Base-by-base conservation (phyloP, 1,139 yeast species). In the Hansenula anomala region DNA sequence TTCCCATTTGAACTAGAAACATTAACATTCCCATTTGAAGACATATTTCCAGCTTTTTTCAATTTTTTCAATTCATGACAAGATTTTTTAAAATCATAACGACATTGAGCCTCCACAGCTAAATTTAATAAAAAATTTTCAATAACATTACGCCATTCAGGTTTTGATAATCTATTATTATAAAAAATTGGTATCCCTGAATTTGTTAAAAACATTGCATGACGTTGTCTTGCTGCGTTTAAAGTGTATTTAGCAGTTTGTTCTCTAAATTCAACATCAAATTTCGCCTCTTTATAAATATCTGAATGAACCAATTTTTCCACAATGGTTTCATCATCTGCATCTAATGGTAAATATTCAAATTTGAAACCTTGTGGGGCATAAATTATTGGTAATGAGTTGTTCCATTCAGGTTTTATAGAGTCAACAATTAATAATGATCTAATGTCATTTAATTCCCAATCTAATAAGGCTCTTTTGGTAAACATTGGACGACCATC, bases 41-140 rank as follows among this genome's bases (percentile, higher is more conserved):
- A 20, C 6, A 20, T 20, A 7, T 20, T 15, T 29, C 30, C 28
- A 17, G 39, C 28, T 28, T 30, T 49, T 44, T 64, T 62, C 54
- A 62, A 60, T 47, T 63, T 69, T 49, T 69, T 68, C 46, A 60
- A 60, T 46, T 71, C 64, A 25, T 66, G 57, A 46, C 79, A 73
- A 23, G 63, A 59, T 40, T 63, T 61, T 49, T 74, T 75, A 54
- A 75, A 80, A 51, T 80, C 84, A 31, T 63, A 60, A 24, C 85
- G 67, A 49, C 85, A 79, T 53, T 80, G 86, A 12, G 81, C 80
- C 52, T 80, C 88, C 35, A 82, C 82, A 3, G 78, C 86, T 27
- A 80, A 64, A 54, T 78, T 79, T 31, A 80, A 58, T 36, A 79
- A 53, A 52, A 74, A 80, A 58, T 80, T 80, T 47, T 80, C 88